Evolutionary conservation across 345 rosid species (phyloP).

Genomic region (Carallia pectinifolia): DNA sequence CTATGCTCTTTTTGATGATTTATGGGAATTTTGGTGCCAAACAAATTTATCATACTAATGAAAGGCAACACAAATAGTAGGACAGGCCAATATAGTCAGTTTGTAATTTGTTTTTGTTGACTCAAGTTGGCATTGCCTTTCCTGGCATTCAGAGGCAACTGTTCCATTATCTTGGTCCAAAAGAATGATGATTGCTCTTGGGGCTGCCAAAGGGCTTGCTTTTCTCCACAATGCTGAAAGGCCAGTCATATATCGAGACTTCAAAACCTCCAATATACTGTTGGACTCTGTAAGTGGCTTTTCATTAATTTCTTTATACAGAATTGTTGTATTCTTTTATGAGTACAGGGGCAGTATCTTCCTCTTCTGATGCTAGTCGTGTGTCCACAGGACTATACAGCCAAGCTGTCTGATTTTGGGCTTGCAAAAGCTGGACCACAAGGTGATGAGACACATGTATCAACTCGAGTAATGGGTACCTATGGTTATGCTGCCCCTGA

Average conservation of each 20-base stretch:
- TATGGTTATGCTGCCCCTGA: slow-evolving; percentile 99
- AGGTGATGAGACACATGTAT: slow-evolving; percentile 96
- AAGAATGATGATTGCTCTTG: slow-evolving; percentile 97
- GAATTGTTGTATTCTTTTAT: slow-evolving; percentile 10
- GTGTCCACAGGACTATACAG: slow-evolving; percentile 72
- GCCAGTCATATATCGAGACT: slow-evolving; percentile 93
- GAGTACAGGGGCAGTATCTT: not conserved
- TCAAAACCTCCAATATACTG: slow-evolving; percentile 93
- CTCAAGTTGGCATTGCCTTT: slow-evolving; percentile 28
- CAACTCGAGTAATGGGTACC: slow-evolving; percentile 98
- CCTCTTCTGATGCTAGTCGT: not conserved
- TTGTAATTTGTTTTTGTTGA: slow-evolving; percentile 12
- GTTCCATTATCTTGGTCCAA: slow-evolving; percentile 80
- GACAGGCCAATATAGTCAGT: not conserved
- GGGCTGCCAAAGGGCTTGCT: slow-evolving; percentile 99
- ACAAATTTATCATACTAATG: not conserved
- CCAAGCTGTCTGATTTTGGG: slow-evolving; percentile 97
- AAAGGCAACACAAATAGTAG: slow-evolving; percentile 1
- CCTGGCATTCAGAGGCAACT: slow-evolving; percentile 62
- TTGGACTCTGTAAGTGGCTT: slow-evolving; percentile 77
- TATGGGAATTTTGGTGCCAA: slow-evolving; percentile 1
- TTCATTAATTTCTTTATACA: not conserved
- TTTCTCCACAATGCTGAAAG: slow-evolving; percentile 96
- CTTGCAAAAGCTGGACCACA: slow-evolving; percentile 99
- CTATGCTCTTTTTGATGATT: not conserved